phyloP scores from a whole-genome alignment of 164 flowering plant species.

The Aristolochia contorta region DNA sequence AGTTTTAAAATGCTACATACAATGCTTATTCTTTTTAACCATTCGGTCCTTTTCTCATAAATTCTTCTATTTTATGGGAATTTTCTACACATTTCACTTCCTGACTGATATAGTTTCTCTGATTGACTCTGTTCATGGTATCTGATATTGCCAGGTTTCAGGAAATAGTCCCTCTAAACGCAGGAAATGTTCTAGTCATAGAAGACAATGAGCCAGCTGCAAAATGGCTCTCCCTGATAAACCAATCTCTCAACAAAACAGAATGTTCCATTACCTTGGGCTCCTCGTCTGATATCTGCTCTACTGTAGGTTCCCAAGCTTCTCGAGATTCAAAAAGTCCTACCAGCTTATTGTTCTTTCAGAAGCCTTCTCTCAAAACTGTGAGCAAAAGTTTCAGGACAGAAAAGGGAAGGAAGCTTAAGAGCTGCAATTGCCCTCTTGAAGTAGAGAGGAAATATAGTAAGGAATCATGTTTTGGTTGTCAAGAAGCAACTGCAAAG shows the following conservation, averaged over 20 bases:
- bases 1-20: too few species aligned
- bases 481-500: slow-evolving; percentile 28
- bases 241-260: slow-evolving; percentile 54
- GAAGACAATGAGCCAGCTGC: slow-evolving; percentile 83
- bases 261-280: slow-evolving; percentile 4
- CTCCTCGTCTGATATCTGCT: slow-evolving; percentile 7
- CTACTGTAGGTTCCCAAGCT: slow-evolving; percentile 10
- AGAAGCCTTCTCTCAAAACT: slow-evolving; percentile 50
- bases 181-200: slow-evolving; percentile 77
- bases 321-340: slow-evolving; percentile 15
- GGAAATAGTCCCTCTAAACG: slow-evolving; percentile 89
- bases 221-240: slow-evolving; percentile 61
- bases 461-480: slow-evolving; percentile 47
- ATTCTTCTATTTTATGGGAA: too few species aligned
- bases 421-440: slow-evolving; percentile 51
- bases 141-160: slow-evolving; percentile 44
- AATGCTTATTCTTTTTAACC: too few species aligned
- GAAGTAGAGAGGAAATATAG: slow-evolving; percentile 37
- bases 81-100: neutral
- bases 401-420: slow-evolving; percentile 38
- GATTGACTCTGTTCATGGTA: neutral
- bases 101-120: neutral
- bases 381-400: slow-evolving; percentile 50
- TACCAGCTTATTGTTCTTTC: slow-evolving; percentile 37
- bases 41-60: too few species aligned